Percentiles rank a stretch among this genome's conserved stretches.
Evolutionary conservation across 331 rosid genomes (phyloP).

Genomic region (Acacia concinna): DNA sequence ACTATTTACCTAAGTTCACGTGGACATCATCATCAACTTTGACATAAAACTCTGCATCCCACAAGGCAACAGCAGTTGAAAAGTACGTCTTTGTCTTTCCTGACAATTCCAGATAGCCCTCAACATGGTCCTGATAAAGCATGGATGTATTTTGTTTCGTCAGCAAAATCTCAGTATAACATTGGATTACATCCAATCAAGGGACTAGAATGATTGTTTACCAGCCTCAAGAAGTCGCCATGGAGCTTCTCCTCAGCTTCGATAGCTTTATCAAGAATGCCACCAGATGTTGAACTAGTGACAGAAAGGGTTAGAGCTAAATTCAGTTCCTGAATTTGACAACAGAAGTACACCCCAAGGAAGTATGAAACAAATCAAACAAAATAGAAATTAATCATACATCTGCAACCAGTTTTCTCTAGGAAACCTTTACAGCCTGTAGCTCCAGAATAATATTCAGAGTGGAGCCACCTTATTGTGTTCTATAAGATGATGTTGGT

Average conservation of each 20-base stretch:
- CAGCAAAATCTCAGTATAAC: constrained; percentile 2
- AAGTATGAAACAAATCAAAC: constrained; percentile 3
- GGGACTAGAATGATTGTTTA: constrained; percentile 37
- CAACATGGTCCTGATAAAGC: constrained; percentile 65
- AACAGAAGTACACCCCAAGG: background rate
- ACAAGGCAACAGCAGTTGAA: constrained; percentile 76
- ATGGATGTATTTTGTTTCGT: constrained; percentile 26
- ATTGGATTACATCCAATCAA: constrained; percentile 13
- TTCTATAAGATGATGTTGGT: background rate
- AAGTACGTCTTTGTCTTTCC: constrained; percentile 81
- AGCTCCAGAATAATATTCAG: background rate
- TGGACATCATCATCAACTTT: constrained; percentile 95
- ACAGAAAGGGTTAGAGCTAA: constrained; percentile 26
- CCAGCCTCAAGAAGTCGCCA: constrained; percentile 83
- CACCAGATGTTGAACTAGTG: constrained; percentile 68
- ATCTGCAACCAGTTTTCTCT: background rate
- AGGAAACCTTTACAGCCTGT: background rate
- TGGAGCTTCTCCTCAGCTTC: constrained; percentile 79
- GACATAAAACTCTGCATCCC: constrained; percentile 89
- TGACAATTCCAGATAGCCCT: constrained; percentile 82
- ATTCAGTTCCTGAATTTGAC: constrained; percentile 12
- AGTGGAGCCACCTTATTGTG: background rate
- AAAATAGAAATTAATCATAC: background rate
- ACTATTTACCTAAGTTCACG: constrained; percentile 74
- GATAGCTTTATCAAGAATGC: constrained; percentile 77